Percentiles rank a stretch among this genome's conserved stretches.
phyloP scores from a whole-genome alignment of 2,329 filamentous ascomycete genomes.

The Rasamsonia emersonii region DNA sequence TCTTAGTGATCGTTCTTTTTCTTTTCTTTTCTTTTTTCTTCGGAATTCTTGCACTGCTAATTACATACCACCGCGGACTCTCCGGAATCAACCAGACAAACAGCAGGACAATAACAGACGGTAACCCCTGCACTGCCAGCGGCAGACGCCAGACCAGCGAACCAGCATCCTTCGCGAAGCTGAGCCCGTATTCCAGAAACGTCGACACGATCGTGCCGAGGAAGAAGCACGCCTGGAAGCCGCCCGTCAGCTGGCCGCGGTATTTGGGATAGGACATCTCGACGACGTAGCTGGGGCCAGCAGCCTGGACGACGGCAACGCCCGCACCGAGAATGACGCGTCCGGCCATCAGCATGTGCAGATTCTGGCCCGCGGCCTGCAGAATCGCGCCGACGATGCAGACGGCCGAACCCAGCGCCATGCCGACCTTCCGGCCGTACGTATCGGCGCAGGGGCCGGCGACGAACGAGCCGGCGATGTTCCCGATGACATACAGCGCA shows the following conservation, averaged over 20 bases:
- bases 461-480: slow-evolving; percentile 3
- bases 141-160: slow-evolving; percentile 3
- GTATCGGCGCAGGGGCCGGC: slow-evolving; percentile 1
- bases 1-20: too few species aligned
- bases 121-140: slow-evolving; percentile 3
- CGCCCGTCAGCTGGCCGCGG: neutral
- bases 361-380: neutral
- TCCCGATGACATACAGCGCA: slow-evolving; percentile 2
- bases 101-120: slow-evolving; percentile 1
- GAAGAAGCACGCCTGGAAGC: slow-evolving; percentile 1
- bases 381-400: slow-evolving; percentile 1
- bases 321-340: slow-evolving; percentile 2
- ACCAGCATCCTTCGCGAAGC: neutral
- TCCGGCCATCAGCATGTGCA: slow-evolving; percentile 1
- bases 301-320: neutral
- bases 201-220: slow-evolving; percentile 2
- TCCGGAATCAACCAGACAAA: slow-evolving; percentile 4
- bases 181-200: neutral
- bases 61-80: slow-evolving; percentile 6
- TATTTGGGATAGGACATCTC: slow-evolving; percentile 2
- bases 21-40: too few species aligned
- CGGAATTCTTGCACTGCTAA: too few species aligned
- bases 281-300: slow-evolving; percentile 3
- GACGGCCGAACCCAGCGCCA: slow-evolving; percentile 1
- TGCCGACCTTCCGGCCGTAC: slow-evolving; percentile 4